Conservation (phyloP, 768 basidiomycete species). For the Lactifluus rugatus region DNA sequence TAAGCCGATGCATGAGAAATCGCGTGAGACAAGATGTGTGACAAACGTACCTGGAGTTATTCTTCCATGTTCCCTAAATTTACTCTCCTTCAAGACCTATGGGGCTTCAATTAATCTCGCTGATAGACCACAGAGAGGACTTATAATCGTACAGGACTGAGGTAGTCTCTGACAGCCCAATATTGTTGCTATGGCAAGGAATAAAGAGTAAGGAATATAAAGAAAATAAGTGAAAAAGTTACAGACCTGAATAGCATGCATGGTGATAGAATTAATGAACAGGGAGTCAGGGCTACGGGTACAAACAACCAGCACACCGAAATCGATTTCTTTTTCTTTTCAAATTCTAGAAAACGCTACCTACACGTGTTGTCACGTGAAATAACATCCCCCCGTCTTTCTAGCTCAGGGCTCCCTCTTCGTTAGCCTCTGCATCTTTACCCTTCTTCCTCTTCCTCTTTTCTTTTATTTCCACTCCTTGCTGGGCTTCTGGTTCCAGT, state of each 20-base stretch:
- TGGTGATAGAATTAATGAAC: conserved; percentile 21
- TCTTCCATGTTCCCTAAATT: conserved; percentile 97
- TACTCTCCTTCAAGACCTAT: conserved; percentile 93
- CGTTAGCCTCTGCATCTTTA: background rate
- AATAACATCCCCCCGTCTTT: too few relatives aligned
- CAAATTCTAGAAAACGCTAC: conserved; percentile 10
- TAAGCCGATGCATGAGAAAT: conserved; percentile 15
- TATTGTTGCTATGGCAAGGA: conserved; percentile 59
- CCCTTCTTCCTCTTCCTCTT: background rate
- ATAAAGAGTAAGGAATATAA: background rate
- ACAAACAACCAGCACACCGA: too few relatives aligned
- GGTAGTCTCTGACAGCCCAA: conserved; percentile 90
- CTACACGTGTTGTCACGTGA: conserved; percentile 9
- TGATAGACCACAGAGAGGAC: conserved; percentile 22
- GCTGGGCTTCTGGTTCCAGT: too few relatives aligned
- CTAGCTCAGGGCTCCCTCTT: background rate
- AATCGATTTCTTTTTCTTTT: conserved; percentile 21
- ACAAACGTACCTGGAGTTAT: conserved; percentile 74
- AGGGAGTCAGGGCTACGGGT: conserved; percentile 11
- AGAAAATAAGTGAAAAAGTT: background rate
- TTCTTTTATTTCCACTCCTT: background rate
- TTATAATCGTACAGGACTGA: conserved; percentile 61
- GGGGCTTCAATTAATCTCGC: conserved; percentile 24
- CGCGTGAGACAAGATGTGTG: conserved; percentile 9
- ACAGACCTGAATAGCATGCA: conserved; percentile 42